Evolutionary conservation across 2,329 filamentous ascomycete species (phyloP), one percentile per base, ranked within the genome.

Genomic region (Cyphellophora attinorum): DNA sequence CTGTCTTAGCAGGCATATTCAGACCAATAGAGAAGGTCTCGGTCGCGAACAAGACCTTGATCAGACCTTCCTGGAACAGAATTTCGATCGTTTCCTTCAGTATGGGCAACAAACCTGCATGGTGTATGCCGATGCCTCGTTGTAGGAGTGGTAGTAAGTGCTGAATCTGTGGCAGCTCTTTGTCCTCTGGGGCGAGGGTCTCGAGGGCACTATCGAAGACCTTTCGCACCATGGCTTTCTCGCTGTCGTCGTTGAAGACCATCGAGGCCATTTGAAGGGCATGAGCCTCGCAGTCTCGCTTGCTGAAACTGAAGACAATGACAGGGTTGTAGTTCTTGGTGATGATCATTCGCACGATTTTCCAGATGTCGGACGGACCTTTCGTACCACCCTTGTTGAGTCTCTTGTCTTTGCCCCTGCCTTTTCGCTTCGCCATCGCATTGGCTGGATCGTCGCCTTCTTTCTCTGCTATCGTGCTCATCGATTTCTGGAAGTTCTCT

Each of bases 231-330:
- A 96, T 86, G 15, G 77, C 78, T 59, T 94, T 93, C 60, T 98
- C 91, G 0, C 85, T 88, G 14, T 94, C 85, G 46, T 94, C 86
- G 62, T 98, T 98, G 72, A 98, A 95, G 30, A 84, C 79, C 53
- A 96, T 74, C 41, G 76, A 74, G 34, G 79, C 89, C 64, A 95
- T 88, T 48, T 85, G 76, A 30, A 98, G 67, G 2, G 91, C 91
- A 58, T 91, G 79, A 43, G 79, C 78, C 62, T 98, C 91, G 56
- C 89, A 95, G 52, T 96, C 89, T 46, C 89, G 75, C 67, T 98
- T 98, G 70, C 88, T 95, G 66, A 98, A 98, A 61, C 89, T 96
- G 74, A 98, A 98, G 25, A 98, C 86, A 55, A 98, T 98, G 51
- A 96, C 91, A 0, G 91, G 91, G 53, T 98, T 95, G 62, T 91